Evolutionary conservation across 1,284 basidiomycete genomes (phyloP).

Genomic region (Meira miltonrushii): DNA sequence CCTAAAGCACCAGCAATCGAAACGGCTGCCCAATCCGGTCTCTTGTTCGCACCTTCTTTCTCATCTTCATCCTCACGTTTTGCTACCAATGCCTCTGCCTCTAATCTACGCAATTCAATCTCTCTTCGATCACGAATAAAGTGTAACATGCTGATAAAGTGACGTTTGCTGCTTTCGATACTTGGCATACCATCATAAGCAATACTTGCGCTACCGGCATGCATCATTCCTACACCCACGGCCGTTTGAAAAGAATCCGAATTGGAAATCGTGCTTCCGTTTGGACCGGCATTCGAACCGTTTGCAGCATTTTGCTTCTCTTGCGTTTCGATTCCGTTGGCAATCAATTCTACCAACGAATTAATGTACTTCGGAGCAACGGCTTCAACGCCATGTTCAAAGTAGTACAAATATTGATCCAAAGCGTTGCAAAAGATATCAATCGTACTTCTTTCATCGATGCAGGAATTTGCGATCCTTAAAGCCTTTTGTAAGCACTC

Average conservation of each 20-base stretch:
- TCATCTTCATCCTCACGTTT: slow-evolving; percentile 15
- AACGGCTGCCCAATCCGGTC: slow-evolving; percentile 38
- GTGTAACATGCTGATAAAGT: slow-evolving; percentile 81
- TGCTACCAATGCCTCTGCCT: slow-evolving; percentile 9
- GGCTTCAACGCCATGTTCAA: slow-evolving; percentile 47
- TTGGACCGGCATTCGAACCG: slow-evolving; percentile 13
- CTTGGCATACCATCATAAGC: slow-evolving; percentile 3
- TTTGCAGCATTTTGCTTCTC: neutral
- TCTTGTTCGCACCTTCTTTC: slow-evolving; percentile 6
- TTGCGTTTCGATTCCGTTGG: slow-evolving; percentile 37
- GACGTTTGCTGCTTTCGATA: slow-evolving; percentile 75
- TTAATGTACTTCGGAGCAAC: slow-evolving; percentile 48
- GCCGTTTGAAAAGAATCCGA: neutral
- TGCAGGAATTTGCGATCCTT: slow-evolving; percentile 49
- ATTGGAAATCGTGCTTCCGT: slow-evolving; percentile 3
- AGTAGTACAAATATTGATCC: slow-evolving; percentile 51
- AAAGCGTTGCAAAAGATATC: slow-evolving; percentile 49
- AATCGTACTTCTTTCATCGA: slow-evolving; percentile 47
- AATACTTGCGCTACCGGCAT: slow-evolving; percentile 55
- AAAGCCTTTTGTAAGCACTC: slow-evolving; percentile 51
- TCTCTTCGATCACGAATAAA: slow-evolving; percentile 74
- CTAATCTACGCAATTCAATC: slow-evolving; percentile 13
- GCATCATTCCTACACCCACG: slow-evolving; percentile 65
- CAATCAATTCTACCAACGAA: slow-evolving; percentile 45
- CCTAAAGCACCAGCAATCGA: slow-evolving; percentile 26